phyloP scores from a whole-genome alignment of 192 early-diverging fungal species.

The Kappamyces sp. region DNA sequence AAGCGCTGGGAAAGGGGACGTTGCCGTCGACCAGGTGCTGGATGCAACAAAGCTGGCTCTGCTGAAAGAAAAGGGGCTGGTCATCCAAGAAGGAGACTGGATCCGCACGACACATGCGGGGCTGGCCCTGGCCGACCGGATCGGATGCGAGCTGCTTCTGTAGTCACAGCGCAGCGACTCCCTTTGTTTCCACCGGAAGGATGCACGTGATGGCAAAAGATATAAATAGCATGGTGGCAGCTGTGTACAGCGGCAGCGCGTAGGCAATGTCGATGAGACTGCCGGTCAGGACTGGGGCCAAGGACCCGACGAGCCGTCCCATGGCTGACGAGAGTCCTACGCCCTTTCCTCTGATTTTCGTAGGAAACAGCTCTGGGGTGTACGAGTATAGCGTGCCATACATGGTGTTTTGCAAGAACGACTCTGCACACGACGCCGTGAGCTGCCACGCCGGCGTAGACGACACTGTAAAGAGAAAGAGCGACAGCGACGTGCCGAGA shows the following conservation, averaged over 20 bases:
- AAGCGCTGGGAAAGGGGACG: no score
- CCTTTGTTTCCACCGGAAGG: constrained; percentile 66
- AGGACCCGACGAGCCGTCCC: constrained; percentile 66
- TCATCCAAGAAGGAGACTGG: no score
- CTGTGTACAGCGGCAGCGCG: constrained; percentile 61
- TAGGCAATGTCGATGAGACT: constrained; percentile 51
- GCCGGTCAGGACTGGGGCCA: constrained; percentile 70
- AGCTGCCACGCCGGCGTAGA: constrained; percentile 50
- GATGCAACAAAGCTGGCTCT: no score
- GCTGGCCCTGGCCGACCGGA: no score
- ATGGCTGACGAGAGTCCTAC: constrained; percentile 72
- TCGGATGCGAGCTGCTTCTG: background rate
- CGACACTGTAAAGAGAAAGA: constrained; percentile 63
- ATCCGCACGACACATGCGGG: no score
- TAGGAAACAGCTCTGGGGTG: constrained; percentile 78
- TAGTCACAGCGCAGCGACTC: constrained; percentile 20
- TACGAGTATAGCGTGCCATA: constrained; percentile 85
- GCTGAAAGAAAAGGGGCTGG: no score
- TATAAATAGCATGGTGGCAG: constrained; percentile 30
- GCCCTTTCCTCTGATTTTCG: constrained; percentile 69
- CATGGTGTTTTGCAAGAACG: constrained; percentile 48
- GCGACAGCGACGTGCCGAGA: constrained; percentile 58
- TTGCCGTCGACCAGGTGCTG: no score
- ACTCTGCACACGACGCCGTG: constrained; percentile 53
- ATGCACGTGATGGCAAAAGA: constrained; percentile 36